These are phyloP conservation scores for Coemansia sp. DNA, from an alignment of 192 early-diverging fungal species.

Conservation along the genomic window DNA sequence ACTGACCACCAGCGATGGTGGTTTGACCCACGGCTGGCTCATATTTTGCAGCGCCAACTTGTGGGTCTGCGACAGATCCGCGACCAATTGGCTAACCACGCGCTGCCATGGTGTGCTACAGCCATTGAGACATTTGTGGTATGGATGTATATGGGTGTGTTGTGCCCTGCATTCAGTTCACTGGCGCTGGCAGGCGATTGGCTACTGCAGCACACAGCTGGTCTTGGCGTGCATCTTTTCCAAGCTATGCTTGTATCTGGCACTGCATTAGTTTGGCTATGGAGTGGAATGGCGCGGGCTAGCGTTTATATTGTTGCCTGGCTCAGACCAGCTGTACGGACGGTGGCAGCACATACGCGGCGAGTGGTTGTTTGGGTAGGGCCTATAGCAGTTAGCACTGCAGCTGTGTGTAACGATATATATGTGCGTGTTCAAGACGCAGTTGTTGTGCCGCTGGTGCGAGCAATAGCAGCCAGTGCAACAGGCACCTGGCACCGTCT, in stretches of 20 bases:
- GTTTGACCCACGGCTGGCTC: slow-evolving; percentile 9
- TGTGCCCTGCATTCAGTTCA: background rate
- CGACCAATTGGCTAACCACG: background rate
- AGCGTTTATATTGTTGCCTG: background rate
- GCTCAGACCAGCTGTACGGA: background rate
- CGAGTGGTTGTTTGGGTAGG: background rate
- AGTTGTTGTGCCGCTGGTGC: background rate
- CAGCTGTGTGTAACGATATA: background rate
- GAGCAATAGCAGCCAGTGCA: background rate
- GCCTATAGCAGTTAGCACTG: background rate
- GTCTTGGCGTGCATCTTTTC: background rate
- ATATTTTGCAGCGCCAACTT: background rate
- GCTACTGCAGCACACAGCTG: slow-evolving; percentile 1
- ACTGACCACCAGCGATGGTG: slow-evolving; percentile 25
- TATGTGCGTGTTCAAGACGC: background rate
- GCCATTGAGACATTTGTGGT: background rate
- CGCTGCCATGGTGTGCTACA: background rate
- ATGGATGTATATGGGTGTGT: background rate
- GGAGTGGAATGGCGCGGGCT: background rate
- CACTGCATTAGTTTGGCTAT: background rate
- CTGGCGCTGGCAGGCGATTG: background rate
- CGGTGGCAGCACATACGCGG: background rate
- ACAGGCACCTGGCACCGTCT: background rate
- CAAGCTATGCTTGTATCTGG: background rate
- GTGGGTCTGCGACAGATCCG: background rate